Conservation (phyloP, 2,329 filamentous ascomycete species). For the Scedosporium apiospermum region DNA sequence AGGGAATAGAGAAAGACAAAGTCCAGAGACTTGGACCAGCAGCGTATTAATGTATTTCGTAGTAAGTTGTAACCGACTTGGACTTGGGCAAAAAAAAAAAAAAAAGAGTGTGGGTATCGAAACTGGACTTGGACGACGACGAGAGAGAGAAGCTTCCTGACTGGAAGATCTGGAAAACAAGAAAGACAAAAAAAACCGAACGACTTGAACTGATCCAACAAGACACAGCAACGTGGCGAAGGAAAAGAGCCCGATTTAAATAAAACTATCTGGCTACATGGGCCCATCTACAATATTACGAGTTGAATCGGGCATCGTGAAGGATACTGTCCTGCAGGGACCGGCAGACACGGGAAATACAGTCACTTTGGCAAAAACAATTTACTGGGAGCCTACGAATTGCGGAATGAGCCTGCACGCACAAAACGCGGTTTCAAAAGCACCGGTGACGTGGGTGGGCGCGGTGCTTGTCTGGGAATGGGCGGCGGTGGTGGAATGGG, state of each 20-base stretch:
- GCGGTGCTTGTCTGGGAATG: too few relatives aligned
- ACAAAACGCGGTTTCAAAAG: too few relatives aligned
- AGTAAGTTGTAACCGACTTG: neutral
- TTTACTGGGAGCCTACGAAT: neutral
- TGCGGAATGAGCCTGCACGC: neutral
- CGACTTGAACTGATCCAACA: neutral
- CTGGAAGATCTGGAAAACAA: neutral
- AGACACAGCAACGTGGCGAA: neutral
- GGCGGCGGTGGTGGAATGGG: too few relatives aligned
- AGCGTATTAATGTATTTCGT: neutral
- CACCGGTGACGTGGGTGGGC: too few relatives aligned
- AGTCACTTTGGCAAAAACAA: too few relatives aligned
- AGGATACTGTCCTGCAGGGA: neutral
- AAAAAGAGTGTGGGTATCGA: neutral
- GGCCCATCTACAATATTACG: neutral
- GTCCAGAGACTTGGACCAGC: neutral
- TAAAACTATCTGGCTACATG: neutral
- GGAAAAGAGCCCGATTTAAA: neutral
- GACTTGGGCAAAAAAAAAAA: neutral
- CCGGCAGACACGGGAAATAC: neutral
- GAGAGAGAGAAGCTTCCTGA: neutral
- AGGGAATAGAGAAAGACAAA: neutral
- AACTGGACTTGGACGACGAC: neutral
- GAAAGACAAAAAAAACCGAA: neutral
- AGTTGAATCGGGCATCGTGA: neutral